phyloP scores from a whole-genome alignment of 2,329 filamentous ascomycete genomes.

The Neurospora crassa region DNA sequence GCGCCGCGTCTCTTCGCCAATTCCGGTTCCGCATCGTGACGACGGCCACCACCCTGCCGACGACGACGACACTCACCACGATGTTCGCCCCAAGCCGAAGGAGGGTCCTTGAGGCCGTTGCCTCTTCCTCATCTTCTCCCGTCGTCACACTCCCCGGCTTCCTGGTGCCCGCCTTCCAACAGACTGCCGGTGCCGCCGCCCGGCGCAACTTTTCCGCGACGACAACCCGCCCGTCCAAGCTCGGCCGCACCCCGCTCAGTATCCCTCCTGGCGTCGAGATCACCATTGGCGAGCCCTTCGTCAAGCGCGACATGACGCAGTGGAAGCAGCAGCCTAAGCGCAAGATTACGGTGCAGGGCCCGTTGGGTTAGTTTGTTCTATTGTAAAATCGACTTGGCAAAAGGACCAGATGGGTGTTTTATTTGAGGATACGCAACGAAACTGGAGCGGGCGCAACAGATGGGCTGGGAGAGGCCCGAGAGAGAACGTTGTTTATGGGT shows the following conservation, averaged over 20 bases:
- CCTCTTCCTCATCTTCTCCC: constrained; percentile 32
- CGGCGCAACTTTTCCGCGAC: constrained; percentile 63
- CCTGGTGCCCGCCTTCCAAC: constrained; percentile 61
- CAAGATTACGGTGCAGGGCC: constrained; percentile 68
- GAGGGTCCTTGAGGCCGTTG: constrained; percentile 45
- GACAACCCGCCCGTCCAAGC: constrained; percentile 60
- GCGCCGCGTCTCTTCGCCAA: constrained; percentile 4
- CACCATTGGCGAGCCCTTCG: constrained; percentile 51
- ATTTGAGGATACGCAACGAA: constrained; percentile 8
- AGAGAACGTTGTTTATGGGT: not conserved
- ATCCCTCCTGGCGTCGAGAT: constrained; percentile 79
- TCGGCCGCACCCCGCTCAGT: constrained; percentile 71
- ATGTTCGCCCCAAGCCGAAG: constrained; percentile 60
- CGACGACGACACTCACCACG: constrained; percentile 15
- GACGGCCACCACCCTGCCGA: not conserved
- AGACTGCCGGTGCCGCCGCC: constrained; percentile 25
- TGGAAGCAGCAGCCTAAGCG: constrained; percentile 53
- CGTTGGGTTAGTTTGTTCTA: constrained; percentile 50
- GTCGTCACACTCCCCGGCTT: constrained; percentile 57
- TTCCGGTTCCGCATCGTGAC: not conserved
- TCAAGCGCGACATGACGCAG: constrained; percentile 45
- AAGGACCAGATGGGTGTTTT: not conserved
- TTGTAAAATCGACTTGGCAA: not conserved
- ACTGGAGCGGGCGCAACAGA: not conserved
- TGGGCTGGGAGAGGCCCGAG: not conserved